phyloP scores from a whole-genome alignment of 140 eudicot species.

The Ambrosia hybrid region DNA sequence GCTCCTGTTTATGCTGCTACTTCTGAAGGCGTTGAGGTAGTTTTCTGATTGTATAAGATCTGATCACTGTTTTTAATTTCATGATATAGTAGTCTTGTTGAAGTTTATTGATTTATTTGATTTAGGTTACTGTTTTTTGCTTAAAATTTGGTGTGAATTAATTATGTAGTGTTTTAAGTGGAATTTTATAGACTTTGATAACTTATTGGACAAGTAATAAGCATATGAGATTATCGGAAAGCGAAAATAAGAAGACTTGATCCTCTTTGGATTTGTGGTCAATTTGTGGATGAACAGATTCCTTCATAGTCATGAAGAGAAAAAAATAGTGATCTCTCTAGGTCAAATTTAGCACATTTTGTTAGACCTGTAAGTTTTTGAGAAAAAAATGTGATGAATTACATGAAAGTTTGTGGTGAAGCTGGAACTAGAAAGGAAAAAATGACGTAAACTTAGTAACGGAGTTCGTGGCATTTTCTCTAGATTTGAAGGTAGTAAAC shows the following conservation, averaged over 20 bases:
- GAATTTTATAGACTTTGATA: background rate
- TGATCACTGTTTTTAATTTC: background rate
- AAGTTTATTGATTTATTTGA: background rate
- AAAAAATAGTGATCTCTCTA: background rate
- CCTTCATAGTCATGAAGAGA: background rate
- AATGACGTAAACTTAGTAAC: background rate
- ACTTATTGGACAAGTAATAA: constrained; percentile 1
- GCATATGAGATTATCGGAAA: too few species aligned
- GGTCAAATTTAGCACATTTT: constrained; percentile 10
- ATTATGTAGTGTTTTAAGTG: background rate
- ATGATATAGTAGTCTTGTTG: constrained; percentile 4
- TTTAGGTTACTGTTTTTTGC: background rate
- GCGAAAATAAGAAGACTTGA: background rate
- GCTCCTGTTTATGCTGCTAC: constrained; percentile 58
- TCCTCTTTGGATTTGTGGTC: background rate
- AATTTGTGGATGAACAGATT: constrained; percentile 1
- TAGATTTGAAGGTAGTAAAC: constrained; percentile 5
- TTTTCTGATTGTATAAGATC: background rate
- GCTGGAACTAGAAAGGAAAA: constrained; percentile 1
- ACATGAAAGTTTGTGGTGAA: background rate
- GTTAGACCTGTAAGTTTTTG: background rate
- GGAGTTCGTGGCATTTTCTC: background rate
- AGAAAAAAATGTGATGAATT: background rate
- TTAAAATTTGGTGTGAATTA: background rate
- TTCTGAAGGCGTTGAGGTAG: constrained; percentile 90